phyloP scores from a whole-genome alignment of 768 basidiomycete genomes.

The Dioszegia crocea region DNA sequence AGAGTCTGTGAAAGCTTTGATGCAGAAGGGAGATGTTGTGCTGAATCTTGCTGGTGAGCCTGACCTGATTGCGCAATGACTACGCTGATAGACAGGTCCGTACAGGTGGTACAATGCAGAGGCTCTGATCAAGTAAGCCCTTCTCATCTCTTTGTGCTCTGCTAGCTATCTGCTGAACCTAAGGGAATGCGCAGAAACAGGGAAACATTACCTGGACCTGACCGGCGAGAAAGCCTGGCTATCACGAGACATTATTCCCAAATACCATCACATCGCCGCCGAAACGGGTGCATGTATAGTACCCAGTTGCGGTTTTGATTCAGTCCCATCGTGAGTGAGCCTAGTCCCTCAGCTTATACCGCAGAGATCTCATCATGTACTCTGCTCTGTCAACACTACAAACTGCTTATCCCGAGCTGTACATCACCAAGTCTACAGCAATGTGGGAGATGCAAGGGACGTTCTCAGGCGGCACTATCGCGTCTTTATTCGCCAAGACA shows the following conservation, averaged over 20 bases:
- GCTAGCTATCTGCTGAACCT: neutral
- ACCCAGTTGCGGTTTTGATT: slow-evolving; percentile 64
- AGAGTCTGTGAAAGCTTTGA: slow-evolving; percentile 25
- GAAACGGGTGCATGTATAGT: slow-evolving; percentile 71
- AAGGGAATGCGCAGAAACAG: slow-evolving; percentile 68
- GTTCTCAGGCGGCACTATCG: slow-evolving; percentile 66
- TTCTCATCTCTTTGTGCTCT: neutral
- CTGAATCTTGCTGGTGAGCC: neutral
- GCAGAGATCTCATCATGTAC: slow-evolving; percentile 61
- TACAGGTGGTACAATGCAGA: slow-evolving; percentile 44
- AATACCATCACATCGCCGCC: slow-evolving; percentile 68
- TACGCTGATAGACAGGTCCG: slow-evolving; percentile 37
- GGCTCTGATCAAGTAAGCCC: slow-evolving; percentile 33
- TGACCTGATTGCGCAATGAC: neutral
- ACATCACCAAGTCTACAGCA: slow-evolving; percentile 57
- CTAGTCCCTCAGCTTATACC: neutral
- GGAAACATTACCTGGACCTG: slow-evolving; percentile 81
- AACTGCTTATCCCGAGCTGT: slow-evolving; percentile 39
- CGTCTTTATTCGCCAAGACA: slow-evolving; percentile 46
- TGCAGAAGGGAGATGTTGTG: slow-evolving; percentile 32
- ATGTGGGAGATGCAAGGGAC: slow-evolving; percentile 53
- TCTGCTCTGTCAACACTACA: slow-evolving; percentile 69
- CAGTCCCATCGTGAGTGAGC: slow-evolving; percentile 43
- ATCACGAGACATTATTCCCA: slow-evolving; percentile 46
- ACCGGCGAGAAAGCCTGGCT: slow-evolving; percentile 50